Conservation (phyloP, 495 filamentous ascomycete species). For the Talaromyces thailandensis region DNA sequence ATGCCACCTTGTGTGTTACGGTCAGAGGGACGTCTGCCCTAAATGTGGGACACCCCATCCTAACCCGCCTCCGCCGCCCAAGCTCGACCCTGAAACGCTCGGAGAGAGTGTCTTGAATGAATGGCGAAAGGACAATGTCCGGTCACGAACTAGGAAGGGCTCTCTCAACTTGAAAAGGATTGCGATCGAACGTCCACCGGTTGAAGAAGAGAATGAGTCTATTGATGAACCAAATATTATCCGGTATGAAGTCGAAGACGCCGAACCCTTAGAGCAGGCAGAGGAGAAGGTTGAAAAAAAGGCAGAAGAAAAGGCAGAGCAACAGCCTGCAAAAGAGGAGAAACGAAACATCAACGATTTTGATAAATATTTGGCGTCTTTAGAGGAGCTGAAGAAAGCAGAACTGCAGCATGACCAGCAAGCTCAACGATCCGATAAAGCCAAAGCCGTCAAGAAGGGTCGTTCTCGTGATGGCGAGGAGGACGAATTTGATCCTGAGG, state of each 20-base stretch:
- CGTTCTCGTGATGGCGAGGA: constrained; percentile 13
- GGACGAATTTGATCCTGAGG: constrained; percentile 26
- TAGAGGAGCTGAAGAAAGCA: not conserved
- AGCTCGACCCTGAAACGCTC: not conserved
- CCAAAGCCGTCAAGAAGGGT: not conserved
- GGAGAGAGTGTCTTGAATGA: not conserved
- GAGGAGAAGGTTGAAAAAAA: too few relatives aligned
- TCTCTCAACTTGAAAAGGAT: not conserved
- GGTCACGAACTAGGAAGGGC: not conserved
- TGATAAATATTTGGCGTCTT: not conserved
- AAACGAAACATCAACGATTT: not conserved
- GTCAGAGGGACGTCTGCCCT: constrained; percentile 17
- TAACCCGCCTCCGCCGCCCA: constrained; percentile 2
- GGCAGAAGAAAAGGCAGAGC: not conserved
- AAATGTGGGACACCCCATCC: constrained; percentile 21
- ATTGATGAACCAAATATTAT: not conserved
- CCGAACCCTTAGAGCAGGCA: not conserved
- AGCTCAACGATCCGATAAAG: not conserved
- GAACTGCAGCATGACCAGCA: not conserved
- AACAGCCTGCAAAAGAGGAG: not conserved
- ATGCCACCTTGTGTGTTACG: constrained; percentile 18
- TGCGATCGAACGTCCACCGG: not conserved
- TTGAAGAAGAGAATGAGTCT: not conserved
- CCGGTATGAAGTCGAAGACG: not conserved
- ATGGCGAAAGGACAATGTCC: not conserved